A percentile compares a stretch with the other conserved stretches of the same genome.
Conservation (phyloP, 208 protist species). For the Angomonas deanei region DNA sequence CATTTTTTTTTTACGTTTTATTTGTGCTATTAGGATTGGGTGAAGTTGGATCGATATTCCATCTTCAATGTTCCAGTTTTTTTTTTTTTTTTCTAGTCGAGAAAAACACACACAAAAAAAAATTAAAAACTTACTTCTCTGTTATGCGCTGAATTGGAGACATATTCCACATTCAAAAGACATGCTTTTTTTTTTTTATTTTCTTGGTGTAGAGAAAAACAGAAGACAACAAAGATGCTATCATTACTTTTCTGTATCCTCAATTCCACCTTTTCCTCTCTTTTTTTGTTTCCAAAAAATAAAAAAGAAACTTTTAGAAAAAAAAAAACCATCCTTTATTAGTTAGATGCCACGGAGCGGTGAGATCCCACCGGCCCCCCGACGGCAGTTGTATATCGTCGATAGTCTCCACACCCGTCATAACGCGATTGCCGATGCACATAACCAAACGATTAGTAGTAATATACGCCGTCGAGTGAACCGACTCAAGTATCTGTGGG, state of each 20-base stretch:
- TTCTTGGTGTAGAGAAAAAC: not conserved
- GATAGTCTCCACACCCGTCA: not conserved
- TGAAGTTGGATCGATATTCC: too few species aligned
- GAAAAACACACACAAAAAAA: slow-evolving; percentile 9
- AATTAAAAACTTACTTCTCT: slow-evolving; percentile 8
- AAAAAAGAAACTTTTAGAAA: not conserved
- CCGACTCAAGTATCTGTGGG: too few species aligned
- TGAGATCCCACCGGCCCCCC: slow-evolving; percentile 1
- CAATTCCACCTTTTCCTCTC: slow-evolving; percentile 3
- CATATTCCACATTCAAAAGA: not conserved
- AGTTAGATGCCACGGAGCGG: not conserved
- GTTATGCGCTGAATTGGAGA: not conserved
- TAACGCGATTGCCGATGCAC: too few species aligned
- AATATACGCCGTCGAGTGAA: too few species aligned
- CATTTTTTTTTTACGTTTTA: not conserved
- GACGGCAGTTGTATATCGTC: not conserved
- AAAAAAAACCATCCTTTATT: slow-evolving; percentile 4
- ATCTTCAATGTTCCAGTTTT: not conserved
- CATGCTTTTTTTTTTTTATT: not conserved
- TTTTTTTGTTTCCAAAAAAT: not conserved
- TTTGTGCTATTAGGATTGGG: too few species aligned
- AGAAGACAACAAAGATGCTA: not conserved
- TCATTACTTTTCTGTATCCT: not conserved
- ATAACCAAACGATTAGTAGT: too few species aligned
- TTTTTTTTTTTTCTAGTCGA: not conserved